phyloP scores from a whole-genome alignment of 352 stramenopile genomes.

The Globisporangium radiosum region DNA sequence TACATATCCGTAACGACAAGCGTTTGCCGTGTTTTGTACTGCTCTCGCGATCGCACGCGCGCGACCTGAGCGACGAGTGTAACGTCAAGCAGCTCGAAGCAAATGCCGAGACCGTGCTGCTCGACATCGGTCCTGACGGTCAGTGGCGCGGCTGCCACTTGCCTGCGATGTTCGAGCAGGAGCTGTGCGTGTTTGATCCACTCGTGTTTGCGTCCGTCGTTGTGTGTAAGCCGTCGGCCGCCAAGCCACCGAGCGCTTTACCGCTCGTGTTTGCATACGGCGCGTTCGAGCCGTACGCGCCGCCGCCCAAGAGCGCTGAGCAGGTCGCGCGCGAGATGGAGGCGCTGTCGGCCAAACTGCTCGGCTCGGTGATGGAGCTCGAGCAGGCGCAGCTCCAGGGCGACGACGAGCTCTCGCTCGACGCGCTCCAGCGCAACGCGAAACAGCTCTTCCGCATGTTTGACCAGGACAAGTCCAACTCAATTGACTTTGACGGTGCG shows the following conservation, averaged over 20 bases:
- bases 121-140: conserved; percentile 54
- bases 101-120: conserved; percentile 34
- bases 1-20: conserved; percentile 47
- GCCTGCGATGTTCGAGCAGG: conserved; percentile 41
- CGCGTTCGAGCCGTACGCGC: conserved; percentile 47
- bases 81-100: conserved; percentile 30
- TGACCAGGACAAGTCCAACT: conserved; percentile 66
- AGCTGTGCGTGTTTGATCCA: conserved; percentile 49
- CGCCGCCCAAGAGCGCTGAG: conserved; percentile 38
- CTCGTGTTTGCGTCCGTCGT: conserved; percentile 38
- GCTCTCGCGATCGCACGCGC: conserved; percentile 26
- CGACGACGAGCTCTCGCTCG: conserved; percentile 26
- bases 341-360: conserved; percentile 30
- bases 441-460: conserved; percentile 65
- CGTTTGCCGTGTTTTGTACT: conserved; percentile 54
- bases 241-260: conserved; percentile 41
- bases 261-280: conserved; percentile 47
- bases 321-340: conserved; percentile 43
- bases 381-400: conserved; percentile 27
- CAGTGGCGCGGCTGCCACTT: conserved; percentile 55
- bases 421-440: conserved; percentile 44
- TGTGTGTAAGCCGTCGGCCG: conserved; percentile 54
- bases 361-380: conserved; percentile 49
- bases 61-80: conserved; percentile 19
- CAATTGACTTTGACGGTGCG: conserved; percentile 67